Evolutionary conservation across 2,329 filamentous ascomycete genomes (phyloP), one percentile per base, ranked within the genome.

Genomic region (Drechslera avenae): DNA sequence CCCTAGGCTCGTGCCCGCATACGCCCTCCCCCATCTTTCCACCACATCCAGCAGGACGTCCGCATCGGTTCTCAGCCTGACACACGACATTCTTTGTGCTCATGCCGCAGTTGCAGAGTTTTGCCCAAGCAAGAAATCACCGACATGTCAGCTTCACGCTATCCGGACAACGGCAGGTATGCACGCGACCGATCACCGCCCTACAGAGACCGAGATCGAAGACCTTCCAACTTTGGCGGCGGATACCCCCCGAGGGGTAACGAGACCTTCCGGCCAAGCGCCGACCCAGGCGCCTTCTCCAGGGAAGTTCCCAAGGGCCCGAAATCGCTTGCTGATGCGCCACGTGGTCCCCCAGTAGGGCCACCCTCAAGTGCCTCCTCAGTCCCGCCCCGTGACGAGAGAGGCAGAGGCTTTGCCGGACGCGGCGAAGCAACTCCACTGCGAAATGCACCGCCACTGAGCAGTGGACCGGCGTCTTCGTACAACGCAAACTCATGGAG

Each of bases 301-400:
- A 59, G 71, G 53, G 90, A 95, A 57, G 87, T 89, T 2, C 91
- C 91, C 3, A 83, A 91, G 48, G 91, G 89, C 0, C 91, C 91
- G 9, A 91, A 92, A 72, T 90, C 89, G 3, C 77, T 91, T 50
- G 82, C 88, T 52, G 89, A 93, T 83, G 23, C 82, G 13, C 67
- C 74, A 40, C 72, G 76, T 44, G 68, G 69, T n/a, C 69, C 73
- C 32, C 64, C 69, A 41, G 52, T 68, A 9, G 71, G 66, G 19
- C 61, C 62, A 5, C 60, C 66, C 4, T 57, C 67, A 31, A 61
- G 66, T 21, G 57, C 67, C 14, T 69, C 73, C 37, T 65, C 72
- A 44, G 73, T 13, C 12, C 26, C 72, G 23, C 87, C 86, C 12
- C 82, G 89, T 26, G 69, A 72, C 39, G 66, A 63, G 12, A 81